Evolutionary conservation across 371 early-diverging fungal genomes (phyloP).

Genomic region (Syncephalastrum monosporum): DNA sequence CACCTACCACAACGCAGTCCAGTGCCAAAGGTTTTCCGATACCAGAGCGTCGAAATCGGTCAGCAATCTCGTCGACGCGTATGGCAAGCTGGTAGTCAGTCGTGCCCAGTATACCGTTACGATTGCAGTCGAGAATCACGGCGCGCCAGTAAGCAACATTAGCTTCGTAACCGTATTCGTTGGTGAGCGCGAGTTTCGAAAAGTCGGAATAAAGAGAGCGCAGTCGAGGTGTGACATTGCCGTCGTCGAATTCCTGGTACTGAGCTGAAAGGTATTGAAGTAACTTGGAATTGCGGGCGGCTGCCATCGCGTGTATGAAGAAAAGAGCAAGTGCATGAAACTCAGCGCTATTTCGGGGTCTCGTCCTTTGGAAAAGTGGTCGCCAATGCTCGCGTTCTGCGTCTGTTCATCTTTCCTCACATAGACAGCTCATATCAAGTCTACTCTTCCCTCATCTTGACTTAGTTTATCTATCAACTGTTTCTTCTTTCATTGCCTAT

Average conservation of each 20-base stretch:
- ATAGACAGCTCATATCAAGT: no score
- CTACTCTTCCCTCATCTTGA: no score
- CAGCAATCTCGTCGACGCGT: slow-evolving; percentile 8
- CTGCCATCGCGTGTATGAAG: neutral
- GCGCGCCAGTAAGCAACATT: slow-evolving; percentile 27
- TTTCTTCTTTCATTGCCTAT: no score
- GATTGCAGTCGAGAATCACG: slow-evolving; percentile 23
- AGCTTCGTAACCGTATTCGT: slow-evolving; percentile 18
- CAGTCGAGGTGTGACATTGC: slow-evolving; percentile 16
- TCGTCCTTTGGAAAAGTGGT: no score
- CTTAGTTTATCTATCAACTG: no score
- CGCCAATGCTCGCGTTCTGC: no score
- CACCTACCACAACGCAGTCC: slow-evolving; percentile 19
- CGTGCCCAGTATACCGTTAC: slow-evolving; percentile 14
- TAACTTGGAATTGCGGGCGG: slow-evolving; percentile 7
- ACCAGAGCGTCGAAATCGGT: slow-evolving; percentile 8
- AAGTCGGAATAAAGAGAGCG: slow-evolving; percentile 23
- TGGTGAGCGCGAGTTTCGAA: slow-evolving; percentile 16
- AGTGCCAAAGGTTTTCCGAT: slow-evolving; percentile 23
- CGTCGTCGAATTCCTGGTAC: slow-evolving; percentile 19
- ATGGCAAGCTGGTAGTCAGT: slow-evolving; percentile 14
- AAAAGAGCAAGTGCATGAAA: no score
- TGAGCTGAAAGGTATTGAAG: slow-evolving; percentile 16
- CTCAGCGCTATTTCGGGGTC: no score
- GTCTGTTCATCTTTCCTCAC: no score